Evolutionary conservation across 306 rosid genomes (phyloP), one percentile per base, ranked within the genome.

Genomic region (Gynostemma pentaphyllum): DNA sequence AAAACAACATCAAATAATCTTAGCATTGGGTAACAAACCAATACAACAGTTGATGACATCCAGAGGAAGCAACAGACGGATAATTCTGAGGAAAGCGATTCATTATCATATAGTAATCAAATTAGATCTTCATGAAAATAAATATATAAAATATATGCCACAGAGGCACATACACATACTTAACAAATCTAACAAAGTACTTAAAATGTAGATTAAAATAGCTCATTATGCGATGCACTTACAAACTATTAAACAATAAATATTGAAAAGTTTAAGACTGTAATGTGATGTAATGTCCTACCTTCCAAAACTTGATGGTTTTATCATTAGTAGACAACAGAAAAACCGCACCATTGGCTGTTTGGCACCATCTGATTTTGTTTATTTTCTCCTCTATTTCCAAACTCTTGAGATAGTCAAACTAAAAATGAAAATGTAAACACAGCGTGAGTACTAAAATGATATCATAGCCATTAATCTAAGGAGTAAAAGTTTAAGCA

Each of bases 311-410:
- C 61, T 94, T 94, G 68, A 94, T 94, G 47, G 99, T 94, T 75
- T 94, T 94, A 64, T 94, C 99, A 66, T 94, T 94, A 36, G 99
- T 84, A 47, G 99, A 94, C 61, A 94, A 83, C 64, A 94, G 94
- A 83, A 94, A 94, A 16, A 94, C 69, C 7, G 99, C 94, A 23
- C 97, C 92, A 78, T 88, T 94, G 32, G 97, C 94, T 24, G 79
- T 86, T 81, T 94, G 99, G 78, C 99, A 94, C 99, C 99, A 94
- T 78, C 88, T 94, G 79, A 94, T 94, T 80, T 94, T 94, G 89
- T 94, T 94, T 79, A 94, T 94, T 80, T 94, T 94, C 86, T 94
- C 99, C 85, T 94, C 99, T 71, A 94, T 94, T 79, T 94, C 99
- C 89, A 94, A 94, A 52, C 99, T 94, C 89, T 94, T 94, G 65